These are phyloP conservation scores for Nematodospora anomalae DNA, from an alignment of 1,139 yeast species.

Conservation along the genomic window DNA sequence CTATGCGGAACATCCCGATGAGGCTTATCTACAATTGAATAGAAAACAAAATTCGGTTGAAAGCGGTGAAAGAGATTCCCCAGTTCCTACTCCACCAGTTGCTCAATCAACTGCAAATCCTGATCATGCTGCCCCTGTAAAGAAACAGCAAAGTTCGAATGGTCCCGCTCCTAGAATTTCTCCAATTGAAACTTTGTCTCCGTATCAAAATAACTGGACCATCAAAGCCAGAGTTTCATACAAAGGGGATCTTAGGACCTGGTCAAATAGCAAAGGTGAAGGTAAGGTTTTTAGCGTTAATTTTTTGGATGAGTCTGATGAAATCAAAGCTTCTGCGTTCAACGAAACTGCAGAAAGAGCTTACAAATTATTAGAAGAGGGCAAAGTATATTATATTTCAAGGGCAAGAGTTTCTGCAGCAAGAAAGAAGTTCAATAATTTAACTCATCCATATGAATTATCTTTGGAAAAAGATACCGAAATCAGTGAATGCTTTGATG, in stretches of 20 bases:
- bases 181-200: slow-evolving; percentile 86
- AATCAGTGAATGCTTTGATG: slow-evolving; percentile 70
- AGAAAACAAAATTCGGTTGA: slow-evolving; percentile 11
- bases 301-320: slow-evolving; percentile 91
- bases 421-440: slow-evolving; percentile 81
- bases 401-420: slow-evolving; percentile 82
- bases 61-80: slow-evolving; percentile 15
- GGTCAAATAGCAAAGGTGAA: slow-evolving; percentile 84
- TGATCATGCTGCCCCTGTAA: slow-evolving; percentile 7
- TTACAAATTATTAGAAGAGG: slow-evolving; percentile 77
- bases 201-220: slow-evolving; percentile 89
- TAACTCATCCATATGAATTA: slow-evolving; percentile 87
- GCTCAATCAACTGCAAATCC: slow-evolving; percentile 13
- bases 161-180: slow-evolving; percentile 40
- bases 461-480: slow-evolving; percentile 77
- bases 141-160: slow-evolving; percentile 14
- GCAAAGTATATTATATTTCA: slow-evolving; percentile 82
- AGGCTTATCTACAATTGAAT: slow-evolving; percentile 36
- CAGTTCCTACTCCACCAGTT: slow-evolving; percentile 14
- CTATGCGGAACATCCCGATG: slow-evolving; percentile 55
- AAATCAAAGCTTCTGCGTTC: slow-evolving; percentile 94
- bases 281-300: slow-evolving; percentile 90
- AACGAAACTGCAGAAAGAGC: slow-evolving; percentile 82
- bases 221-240: slow-evolving; percentile 88
- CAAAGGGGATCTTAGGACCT: slow-evolving; percentile 85